Base-by-base conservation (phyloP, 257 asterid species). In the Fraxinus pennsylvanica region DNA sequence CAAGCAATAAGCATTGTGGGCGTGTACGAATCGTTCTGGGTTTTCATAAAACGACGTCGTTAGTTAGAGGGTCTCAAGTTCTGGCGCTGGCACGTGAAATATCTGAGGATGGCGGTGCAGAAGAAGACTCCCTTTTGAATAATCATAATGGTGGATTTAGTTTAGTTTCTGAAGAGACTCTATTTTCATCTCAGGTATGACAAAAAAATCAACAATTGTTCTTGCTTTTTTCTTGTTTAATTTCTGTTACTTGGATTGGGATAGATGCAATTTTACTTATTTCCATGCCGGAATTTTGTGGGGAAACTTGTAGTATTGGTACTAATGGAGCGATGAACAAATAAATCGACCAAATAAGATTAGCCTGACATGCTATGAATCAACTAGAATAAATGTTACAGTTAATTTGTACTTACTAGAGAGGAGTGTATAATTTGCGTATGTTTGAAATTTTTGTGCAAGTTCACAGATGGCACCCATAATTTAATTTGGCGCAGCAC, bases 141-240 rank as follows among this genome's bases (percentile, higher is more conserved):
- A 74, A 36, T 80, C 86, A 80, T 25, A 83, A 82, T 54, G 93
- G 78, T 6, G 76, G 77, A 32, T 29, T 75, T 71, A 79, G 84
- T 32, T 81, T 87, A 32, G 82, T 72, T 73, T 80, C 90, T 45
- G 92, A 80, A 43, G 88, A 82, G 21, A 52, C 82, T 33, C 32
- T 80, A 32, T 71, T 85, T 32, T 25, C 45, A 21, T 69, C 90
- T 61, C 87, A 81, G 92, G 97, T 92, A 85, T 12, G 1, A 9
- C 22, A n/a, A 47, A 19, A 36, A 65, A 3, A 2, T 32, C 35
- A 54, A 13, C 1, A 52, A 22, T 45, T 76, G 6, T 33, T 65
- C 7, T 57, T 45, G 10, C 71, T 17, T 45, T 57, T 69, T 71
- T 43, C 1, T n/a, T 9, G 45, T 74, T 47, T 7, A 22, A 32